Conservation (phyloP, 805 yeast species). For the Phaffomyces opuntiae region DNA sequence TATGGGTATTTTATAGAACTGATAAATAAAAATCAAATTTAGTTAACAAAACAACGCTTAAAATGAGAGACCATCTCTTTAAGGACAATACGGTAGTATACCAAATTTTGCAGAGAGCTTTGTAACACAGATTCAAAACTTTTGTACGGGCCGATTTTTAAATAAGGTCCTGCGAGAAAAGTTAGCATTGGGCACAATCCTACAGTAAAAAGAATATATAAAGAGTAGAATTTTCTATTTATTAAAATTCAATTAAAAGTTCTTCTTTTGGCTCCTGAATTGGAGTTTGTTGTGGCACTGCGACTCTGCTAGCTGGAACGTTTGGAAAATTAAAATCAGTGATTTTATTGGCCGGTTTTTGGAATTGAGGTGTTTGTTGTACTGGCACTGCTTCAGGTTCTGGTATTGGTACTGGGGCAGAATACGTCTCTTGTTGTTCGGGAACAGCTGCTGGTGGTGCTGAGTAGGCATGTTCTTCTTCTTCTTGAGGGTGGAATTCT, state of each 20-base stretch:
- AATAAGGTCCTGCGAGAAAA: too few relatives aligned
- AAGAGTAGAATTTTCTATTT: neutral
- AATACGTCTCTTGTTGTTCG: constrained; percentile 3
- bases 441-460: constrained; percentile 2
- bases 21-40: too few relatives aligned
- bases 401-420: constrained; percentile 7
- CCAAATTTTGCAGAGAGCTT: too few relatives aligned
- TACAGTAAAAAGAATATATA: neutral
- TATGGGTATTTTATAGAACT: too few relatives aligned
- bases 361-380: constrained; percentile 6
- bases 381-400: neutral
- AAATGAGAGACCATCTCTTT: too few relatives aligned
- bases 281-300: neutral
- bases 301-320: constrained; percentile 28
- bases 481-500: neutral
- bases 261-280: constrained; percentile 13
- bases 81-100: too few relatives aligned
- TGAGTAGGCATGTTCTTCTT: constrained; percentile 1
- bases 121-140: too few relatives aligned
- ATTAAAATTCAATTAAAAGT: constrained; percentile 27
- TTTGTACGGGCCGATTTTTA: too few relatives aligned
- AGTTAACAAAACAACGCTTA: too few relatives aligned
- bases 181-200: too few relatives aligned
- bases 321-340: constrained; percentile 35
- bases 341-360: constrained; percentile 12